Evolutionary conservation across 2,329 filamentous ascomycete species (phyloP), one percentile per base, ranked within the genome.

Genomic region (Aspergillus melleus): DNA sequence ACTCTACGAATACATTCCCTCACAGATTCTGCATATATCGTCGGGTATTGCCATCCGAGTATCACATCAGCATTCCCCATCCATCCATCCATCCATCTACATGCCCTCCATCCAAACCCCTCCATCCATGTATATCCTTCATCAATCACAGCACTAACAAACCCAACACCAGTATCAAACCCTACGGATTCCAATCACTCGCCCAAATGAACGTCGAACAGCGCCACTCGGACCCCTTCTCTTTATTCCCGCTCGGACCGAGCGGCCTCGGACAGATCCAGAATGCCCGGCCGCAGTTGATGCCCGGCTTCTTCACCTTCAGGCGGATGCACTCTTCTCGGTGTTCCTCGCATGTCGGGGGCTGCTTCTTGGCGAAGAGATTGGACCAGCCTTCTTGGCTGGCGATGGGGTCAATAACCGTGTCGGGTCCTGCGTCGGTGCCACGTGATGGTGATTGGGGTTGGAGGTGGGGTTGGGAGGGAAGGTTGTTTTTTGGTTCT

Each of bases 351-450:
- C 95, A 99, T 59, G 84, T 85, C 1, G 95, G 95, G 1, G 86
- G 82, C 1, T 86, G 79, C 58, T 90, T 88, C 73, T 89, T 92
- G 16, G 88, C 86, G 62, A 98, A 88, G 14, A 98, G 81, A 72
- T 89, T 92, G 4, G 87, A 88, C 95, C 95, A 98, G 22, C 89
- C 89, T 70, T 95, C 89, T 72, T 91, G 94, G 50, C 85, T 84
- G 61, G 85, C 82, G 53, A 92, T 86, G 0, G 89, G 88, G 66
- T 93, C 90, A 29, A 79, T 71, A 61, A 89, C 81, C 1, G 86
- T 80, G 58, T 74, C 80, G 9, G 76, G 80, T 66, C 59, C 70
- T 16, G 62, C 29, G 26, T 61, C 19, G 3, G 53, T 3, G 22
- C 22, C 22, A 22, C 3, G 22, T 22, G 22, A 22, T 3, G 22